These are phyloP conservation scores for Lepiota brunneoincarnata DNA, from an alignment of 768 basidiomycete species.

Conservation along the genomic window DNA sequence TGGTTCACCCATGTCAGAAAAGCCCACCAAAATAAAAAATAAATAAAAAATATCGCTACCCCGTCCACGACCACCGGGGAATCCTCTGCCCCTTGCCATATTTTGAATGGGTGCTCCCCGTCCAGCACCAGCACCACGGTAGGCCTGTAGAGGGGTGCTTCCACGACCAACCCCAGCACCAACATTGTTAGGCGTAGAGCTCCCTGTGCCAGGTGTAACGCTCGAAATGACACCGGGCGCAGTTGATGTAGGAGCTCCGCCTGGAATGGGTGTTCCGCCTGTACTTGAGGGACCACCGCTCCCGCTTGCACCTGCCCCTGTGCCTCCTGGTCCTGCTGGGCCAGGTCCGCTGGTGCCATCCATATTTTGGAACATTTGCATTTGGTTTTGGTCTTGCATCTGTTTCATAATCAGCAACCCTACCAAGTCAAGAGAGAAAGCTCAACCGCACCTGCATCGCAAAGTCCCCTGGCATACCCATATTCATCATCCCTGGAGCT, in stretches of 20 bases:
- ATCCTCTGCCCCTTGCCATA: slow-evolving; percentile 35
- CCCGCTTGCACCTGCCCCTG: slow-evolving; percentile 20
- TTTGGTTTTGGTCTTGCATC: slow-evolving; percentile 51
- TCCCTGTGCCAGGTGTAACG: background rate
- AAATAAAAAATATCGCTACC: slow-evolving; percentile 22
- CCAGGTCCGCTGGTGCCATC: slow-evolving; percentile 31
- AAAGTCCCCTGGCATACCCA: slow-evolving; percentile 69
- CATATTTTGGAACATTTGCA: slow-evolving; percentile 71
- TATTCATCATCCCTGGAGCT: slow-evolving; percentile 63
- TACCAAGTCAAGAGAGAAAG: slow-evolving; percentile 16
- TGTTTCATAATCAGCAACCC: background rate
- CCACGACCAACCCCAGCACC: slow-evolving; percentile 20
- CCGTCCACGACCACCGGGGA: slow-evolving; percentile 39
- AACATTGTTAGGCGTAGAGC: background rate
- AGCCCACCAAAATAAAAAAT: slow-evolving; percentile 9
- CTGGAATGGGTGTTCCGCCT: slow-evolving; percentile 2
- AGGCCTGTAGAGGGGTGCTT: slow-evolving; percentile 12
- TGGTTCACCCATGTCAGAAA: slow-evolving; percentile 9
- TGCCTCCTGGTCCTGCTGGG: slow-evolving; percentile 31
- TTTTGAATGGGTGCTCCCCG: slow-evolving; percentile 39
- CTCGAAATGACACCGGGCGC: background rate
- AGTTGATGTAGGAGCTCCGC: background rate
- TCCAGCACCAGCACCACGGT: slow-evolving; percentile 31
- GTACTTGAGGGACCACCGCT: background rate
- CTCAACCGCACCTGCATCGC: slow-evolving; percentile 63